Evolutionary conservation across 805 yeast species (phyloP), one percentile per base, ranked within the genome.

Genomic region (Monosporozyma servazzii): DNA sequence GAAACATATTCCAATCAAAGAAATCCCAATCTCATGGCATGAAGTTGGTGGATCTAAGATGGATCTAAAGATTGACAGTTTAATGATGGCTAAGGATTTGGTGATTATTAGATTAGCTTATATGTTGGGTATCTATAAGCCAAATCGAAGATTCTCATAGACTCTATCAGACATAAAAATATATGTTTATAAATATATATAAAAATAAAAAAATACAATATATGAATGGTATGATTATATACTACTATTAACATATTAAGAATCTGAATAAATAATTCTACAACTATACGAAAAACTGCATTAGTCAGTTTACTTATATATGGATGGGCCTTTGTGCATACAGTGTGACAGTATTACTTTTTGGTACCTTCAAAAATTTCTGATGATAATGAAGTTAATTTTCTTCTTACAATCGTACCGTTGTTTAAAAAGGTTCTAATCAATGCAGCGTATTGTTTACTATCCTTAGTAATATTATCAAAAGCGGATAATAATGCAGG

Each of bases 41-140:
- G 99, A 93, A 69, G 93, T 93, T 45, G 95, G 79, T 59, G 99
- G 99, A 0, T 86, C 96, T 43, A 93, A 93, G 69, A 85, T 93
- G 68, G 96, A 84, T 61, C 75, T 93, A 53, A 96, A 97, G 8
- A 76, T 86, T 57, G 99, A 91, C 68, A 82, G 91, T 51, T 80
- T 93, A 54, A 81, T 78, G 53, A 93, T 93, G 99, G 98, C 98
- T 15, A 77, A 87, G 44, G 99, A 93, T 65, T 74, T 93, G 68
- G 86, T 93, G 40, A 89, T 88, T 18, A 91, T 95, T 43, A 76
- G 99, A 59, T 67, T 88, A 70, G 96, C 97, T 5, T 93, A 91
- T 65, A 57, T 88, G 23, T 65, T 89, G 54, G 96, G 97, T 8
- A 77, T 93, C 45, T 93, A 93, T 68, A 77, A 72, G 53, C 75